These are phyloP conservation scores for Cytospora chrysosperma DNA, from an alignment of 2,329 filamentous ascomycete species.

Conservation along the genomic window DNA sequence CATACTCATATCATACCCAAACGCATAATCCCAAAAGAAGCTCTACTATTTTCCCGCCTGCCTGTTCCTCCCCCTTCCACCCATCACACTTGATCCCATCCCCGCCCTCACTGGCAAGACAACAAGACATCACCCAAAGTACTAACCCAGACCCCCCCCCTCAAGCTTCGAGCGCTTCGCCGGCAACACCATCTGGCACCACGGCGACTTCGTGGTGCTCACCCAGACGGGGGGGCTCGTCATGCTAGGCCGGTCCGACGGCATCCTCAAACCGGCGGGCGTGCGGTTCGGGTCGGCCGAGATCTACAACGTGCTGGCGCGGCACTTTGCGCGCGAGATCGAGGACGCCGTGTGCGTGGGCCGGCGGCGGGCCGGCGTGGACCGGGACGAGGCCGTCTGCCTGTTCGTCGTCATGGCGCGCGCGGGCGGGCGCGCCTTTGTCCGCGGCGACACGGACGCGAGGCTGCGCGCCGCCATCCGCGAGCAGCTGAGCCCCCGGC, in stretches of 20 bases:
- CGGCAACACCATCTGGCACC: slow-evolving; percentile 70
- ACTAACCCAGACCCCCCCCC: not conserved
- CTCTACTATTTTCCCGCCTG: not conserved
- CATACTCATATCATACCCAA: not conserved
- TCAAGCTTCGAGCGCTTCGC: slow-evolving; percentile 72
- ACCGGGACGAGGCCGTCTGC: slow-evolving; percentile 82
- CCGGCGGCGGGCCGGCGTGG: slow-evolving; percentile 60
- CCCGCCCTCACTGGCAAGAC: not conserved
- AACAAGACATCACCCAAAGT: too few relatives aligned
- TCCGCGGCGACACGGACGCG: slow-evolving; percentile 52
- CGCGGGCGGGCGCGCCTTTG: slow-evolving; percentile 55
- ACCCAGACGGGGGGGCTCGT: slow-evolving; percentile 71
- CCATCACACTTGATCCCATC: not conserved
- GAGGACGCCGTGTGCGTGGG: slow-evolving; percentile 89
- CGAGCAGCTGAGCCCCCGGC: slow-evolving; percentile 78
- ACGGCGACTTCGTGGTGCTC: slow-evolving; percentile 83
- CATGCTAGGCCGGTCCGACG: slow-evolving; percentile 92
- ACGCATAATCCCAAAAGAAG: too few relatives aligned
- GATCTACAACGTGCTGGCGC: slow-evolving; percentile 91
- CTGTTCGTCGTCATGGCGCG: slow-evolving; percentile 86
- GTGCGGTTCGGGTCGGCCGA: slow-evolving; percentile 92
- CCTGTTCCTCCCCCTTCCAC: not conserved
- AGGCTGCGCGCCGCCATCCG: slow-evolving; percentile 68
- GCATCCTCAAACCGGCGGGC: slow-evolving; percentile 87
- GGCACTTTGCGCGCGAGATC: slow-evolving; percentile 74